Conservation (phyloP, 2,329 filamentous ascomycete species). For the Fusarium denticulatum region DNA sequence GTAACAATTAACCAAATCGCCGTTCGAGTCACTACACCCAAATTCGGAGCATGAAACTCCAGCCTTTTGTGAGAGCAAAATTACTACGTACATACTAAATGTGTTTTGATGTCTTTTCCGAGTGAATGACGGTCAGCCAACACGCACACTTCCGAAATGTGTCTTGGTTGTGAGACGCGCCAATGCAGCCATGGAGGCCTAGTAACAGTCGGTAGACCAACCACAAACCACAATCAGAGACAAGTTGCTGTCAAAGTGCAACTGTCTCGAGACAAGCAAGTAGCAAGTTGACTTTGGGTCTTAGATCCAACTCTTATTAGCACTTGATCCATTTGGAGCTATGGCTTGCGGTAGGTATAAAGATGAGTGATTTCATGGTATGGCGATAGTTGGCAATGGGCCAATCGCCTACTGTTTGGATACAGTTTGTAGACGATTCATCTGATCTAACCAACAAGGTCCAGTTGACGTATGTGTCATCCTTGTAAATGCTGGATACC, state of each 20-base stretch:
- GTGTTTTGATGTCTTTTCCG: background rate
- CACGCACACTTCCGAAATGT: constrained; percentile 14
- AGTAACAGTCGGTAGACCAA: background rate
- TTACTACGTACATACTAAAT: background rate
- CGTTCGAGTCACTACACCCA: constrained; percentile 24
- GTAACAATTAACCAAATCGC: constrained; percentile 12
- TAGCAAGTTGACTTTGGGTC: background rate
- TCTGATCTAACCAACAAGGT: background rate
- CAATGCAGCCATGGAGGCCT: constrained; percentile 18
- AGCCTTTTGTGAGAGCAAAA: background rate
- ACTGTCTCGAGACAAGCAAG: constrained; percentile 4
- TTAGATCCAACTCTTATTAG: background rate
- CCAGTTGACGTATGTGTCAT: background rate
- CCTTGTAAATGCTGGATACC: background rate
- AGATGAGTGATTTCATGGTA: background rate
- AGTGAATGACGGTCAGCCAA: background rate
- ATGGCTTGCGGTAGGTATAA: background rate
- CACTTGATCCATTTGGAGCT: background rate
- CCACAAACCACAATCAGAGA: constrained; percentile 1
- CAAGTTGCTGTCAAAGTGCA: constrained; percentile 22
- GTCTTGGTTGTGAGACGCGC: constrained; percentile 25
- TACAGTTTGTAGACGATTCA: background rate
- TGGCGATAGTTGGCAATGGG: background rate
- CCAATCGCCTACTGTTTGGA: background rate
- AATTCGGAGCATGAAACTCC: constrained; percentile 26